These are phyloP conservation scores for Lactarius pseudohatsudake DNA, from an alignment of 768 basidiomycete species.

Conservation along the genomic window DNA sequence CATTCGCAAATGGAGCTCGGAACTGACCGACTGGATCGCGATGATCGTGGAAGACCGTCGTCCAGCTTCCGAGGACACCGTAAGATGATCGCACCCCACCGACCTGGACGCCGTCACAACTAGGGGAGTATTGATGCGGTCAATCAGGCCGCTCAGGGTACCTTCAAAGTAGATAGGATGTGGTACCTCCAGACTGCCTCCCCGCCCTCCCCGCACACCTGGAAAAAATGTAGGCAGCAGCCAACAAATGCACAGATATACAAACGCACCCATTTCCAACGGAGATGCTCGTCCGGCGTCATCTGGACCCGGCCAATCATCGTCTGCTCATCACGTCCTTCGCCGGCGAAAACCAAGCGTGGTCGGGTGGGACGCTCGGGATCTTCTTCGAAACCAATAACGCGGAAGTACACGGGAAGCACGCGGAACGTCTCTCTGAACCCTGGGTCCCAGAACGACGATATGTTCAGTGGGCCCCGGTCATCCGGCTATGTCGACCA, in stretches of 20 bases:
- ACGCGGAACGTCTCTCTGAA: conserved; percentile 55
- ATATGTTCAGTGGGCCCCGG: conserved; percentile 40
- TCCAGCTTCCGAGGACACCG: conserved; percentile 59
- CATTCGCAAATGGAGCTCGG: neutral
- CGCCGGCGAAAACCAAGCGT: conserved; percentile 53
- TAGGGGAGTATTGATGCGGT: conserved; percentile 30
- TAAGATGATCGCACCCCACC: conserved; percentile 58
- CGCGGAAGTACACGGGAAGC: conserved; percentile 47
- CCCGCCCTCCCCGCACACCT: conserved; percentile 18
- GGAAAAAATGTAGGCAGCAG: conserved; percentile 1
- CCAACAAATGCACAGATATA: neutral
- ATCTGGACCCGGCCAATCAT: conserved; percentile 57
- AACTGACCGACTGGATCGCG: conserved; percentile 48
- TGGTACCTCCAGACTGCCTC: conserved; percentile 36
- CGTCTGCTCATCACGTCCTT: conserved; percentile 45
- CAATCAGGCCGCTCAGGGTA: conserved; percentile 32
- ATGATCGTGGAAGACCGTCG: conserved; percentile 46
- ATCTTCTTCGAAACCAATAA: conserved; percentile 45
- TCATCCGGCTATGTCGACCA: conserved; percentile 33
- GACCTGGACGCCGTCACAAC: conserved; percentile 60
- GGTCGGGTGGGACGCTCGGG: conserved; percentile 51
- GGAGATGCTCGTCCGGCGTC: conserved; percentile 55
- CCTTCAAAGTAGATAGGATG: conserved; percentile 35
- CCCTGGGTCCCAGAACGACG: conserved; percentile 50
- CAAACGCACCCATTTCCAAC: conserved; percentile 62